These are phyloP conservation scores for Santalum album DNA, from an alignment of 164 flowering plant genomes.

Conservation along the genomic window DNA sequence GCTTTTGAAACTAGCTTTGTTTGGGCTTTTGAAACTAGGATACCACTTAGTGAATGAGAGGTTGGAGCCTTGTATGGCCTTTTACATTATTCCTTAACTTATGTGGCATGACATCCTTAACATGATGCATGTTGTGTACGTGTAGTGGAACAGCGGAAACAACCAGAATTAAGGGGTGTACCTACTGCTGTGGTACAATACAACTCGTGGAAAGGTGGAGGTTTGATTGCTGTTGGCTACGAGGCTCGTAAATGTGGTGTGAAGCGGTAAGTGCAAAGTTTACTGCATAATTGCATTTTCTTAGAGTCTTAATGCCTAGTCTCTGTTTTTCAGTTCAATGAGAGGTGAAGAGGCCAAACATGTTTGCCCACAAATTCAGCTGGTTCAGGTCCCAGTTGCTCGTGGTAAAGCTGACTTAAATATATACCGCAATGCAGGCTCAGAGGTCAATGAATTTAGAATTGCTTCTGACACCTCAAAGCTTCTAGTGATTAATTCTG, in stretches of 20 bases:
- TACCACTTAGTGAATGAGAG: too few species aligned
- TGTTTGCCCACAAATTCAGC: slow-evolving; percentile 76
- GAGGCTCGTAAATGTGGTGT: slow-evolving; percentile 96
- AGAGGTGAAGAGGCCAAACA: slow-evolving; percentile 91
- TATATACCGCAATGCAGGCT: slow-evolving; percentile 78
- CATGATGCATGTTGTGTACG: not conserved
- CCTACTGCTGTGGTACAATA: slow-evolving; percentile 95
- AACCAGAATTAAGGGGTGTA: slow-evolving; percentile 62
- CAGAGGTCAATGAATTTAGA: slow-evolving; percentile 49
- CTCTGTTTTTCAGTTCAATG: slow-evolving; percentile 55
- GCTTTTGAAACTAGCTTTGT: too few species aligned
- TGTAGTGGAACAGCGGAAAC: slow-evolving; percentile 84
- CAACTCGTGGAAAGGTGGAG: slow-evolving; percentile 97
- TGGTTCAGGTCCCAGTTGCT: slow-evolving; percentile 90
- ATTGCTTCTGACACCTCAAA: not conserved
- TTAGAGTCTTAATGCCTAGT: not conserved
- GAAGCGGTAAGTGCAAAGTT: slow-evolving; percentile 48
- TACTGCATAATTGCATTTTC: not conserved
- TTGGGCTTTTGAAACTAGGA: too few species aligned
- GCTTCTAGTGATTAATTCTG: not conserved
- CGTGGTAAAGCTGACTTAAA: slow-evolving; percentile 90
- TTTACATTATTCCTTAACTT: too few species aligned
- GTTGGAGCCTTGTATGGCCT: too few species aligned
- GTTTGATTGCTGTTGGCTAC: slow-evolving; percentile 83
- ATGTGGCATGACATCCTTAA: not conserved